These are phyloP conservation scores for Stellera chamaejasme DNA, from an alignment of 345 rosid species.

Conservation along the genomic window DNA sequence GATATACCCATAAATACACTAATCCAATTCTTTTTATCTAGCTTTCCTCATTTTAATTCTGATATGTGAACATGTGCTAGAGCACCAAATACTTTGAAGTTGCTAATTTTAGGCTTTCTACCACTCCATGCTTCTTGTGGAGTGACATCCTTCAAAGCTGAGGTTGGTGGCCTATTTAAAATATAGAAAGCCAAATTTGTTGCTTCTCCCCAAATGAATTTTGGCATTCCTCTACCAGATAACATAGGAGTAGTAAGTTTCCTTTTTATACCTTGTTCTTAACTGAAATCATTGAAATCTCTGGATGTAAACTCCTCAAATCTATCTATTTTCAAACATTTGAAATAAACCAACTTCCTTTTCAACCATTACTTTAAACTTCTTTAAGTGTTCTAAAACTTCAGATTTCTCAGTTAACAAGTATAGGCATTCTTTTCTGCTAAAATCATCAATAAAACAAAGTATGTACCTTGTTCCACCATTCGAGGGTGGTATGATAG, in stretches of 20 bases:
- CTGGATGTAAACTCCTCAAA: not conserved
- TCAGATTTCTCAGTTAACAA: not conserved
- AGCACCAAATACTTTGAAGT: too few species aligned
- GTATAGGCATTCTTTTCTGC: slow-evolving; percentile 3
- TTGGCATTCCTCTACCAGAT: not conserved
- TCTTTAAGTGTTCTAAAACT: too few species aligned
- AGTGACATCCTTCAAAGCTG: too few species aligned
- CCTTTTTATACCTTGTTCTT: slow-evolving; percentile 2
- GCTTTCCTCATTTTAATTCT: too few species aligned
- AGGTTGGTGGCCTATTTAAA: not conserved
- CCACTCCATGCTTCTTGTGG: too few species aligned
- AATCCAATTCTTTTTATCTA: too few species aligned
- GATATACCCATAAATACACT: too few species aligned
- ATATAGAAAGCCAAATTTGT: not conserved
- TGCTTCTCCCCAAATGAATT: not conserved
- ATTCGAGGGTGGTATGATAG: not conserved
- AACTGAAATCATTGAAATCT: not conserved
- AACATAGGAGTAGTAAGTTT: slow-evolving; percentile 1
- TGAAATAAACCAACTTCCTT: not conserved
- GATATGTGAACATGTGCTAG: too few species aligned
- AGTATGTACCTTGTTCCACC: slow-evolving; percentile 4
- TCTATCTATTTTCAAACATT: slow-evolving; percentile 6
- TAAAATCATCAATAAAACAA: slow-evolving; percentile 1
- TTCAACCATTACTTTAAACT: too few species aligned
- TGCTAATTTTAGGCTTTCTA: too few species aligned